Evolutionary conservation across 805 yeast genomes (phyloP).

Genomic region (Metschnikowia matae): DNA sequence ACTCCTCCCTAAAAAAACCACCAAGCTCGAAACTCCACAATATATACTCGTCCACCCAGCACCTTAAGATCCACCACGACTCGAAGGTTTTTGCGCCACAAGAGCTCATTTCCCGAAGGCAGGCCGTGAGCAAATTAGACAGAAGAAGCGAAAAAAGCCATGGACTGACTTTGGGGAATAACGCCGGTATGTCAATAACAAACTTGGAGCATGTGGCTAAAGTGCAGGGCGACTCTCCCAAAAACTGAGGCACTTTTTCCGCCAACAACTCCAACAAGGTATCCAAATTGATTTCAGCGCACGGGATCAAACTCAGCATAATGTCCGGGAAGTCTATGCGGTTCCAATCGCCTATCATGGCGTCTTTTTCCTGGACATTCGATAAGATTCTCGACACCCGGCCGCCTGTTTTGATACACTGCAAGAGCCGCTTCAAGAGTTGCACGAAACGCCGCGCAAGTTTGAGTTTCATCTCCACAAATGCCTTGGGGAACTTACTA

Average conservation of each 20-base stretch:
- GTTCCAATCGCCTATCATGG: conserved; percentile 60
- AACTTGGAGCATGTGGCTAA: conserved; percentile 22
- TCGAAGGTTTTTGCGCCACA: conserved; percentile 58
- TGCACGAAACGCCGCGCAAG: conserved; percentile 52
- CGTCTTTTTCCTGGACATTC: conserved; percentile 38
- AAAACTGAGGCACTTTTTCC: conserved; percentile 30
- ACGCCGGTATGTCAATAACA: conserved; percentile 40
- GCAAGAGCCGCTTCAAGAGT: conserved; percentile 50
- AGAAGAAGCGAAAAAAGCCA: conserved; percentile 51
- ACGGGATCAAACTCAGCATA: conserved; percentile 49
- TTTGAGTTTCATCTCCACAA: conserved; percentile 49
- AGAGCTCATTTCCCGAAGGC: conserved; percentile 58
- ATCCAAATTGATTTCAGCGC: conserved; percentile 34
- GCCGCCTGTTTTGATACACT: conserved; percentile 51
- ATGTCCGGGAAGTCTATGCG: conserved; percentile 46
- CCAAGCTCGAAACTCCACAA: conserved; percentile 64
- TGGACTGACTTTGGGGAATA: conserved; percentile 51
- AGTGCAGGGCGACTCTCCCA: conserved; percentile 12
- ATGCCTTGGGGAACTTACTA: conserved; percentile 44
- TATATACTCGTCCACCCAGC: conserved; percentile 75
- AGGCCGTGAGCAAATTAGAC: conserved; percentile 52
- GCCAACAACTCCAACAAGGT: conserved; percentile 31
- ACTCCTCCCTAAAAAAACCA: conserved; percentile 42
- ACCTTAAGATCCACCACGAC: conserved; percentile 71
- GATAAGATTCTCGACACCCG: conserved; percentile 46